A percentile compares a stretch with the other conserved stretches of the same genome.
These are phyloP conservation scores for Monosporascus sp. DNA, from an alignment of 2,329 filamentous ascomycete species.

Conservation along the genomic window DNA sequence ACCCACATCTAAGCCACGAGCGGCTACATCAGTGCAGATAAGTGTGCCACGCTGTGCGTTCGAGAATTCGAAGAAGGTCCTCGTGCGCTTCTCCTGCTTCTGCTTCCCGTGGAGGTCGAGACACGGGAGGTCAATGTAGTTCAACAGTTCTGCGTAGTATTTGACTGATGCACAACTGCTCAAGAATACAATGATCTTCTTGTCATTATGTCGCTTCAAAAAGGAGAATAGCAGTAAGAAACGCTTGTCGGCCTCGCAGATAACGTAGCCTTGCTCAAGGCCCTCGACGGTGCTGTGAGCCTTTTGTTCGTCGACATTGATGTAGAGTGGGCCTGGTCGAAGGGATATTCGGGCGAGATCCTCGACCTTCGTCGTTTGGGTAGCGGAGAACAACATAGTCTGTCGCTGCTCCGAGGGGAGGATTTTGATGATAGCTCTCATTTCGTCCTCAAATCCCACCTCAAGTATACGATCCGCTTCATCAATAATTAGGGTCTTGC, in stretches of 20 bases:
- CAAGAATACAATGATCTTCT: slow-evolving; percentile 98
- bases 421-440: slow-evolving; percentile 94
- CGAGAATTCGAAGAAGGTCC: slow-evolving; percentile 96
- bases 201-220: slow-evolving; percentile 84
- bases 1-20: slow-evolving; percentile 78
- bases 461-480: slow-evolving; percentile 96
- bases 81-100: slow-evolving; percentile 98
- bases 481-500: slow-evolving; percentile 88
- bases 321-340: slow-evolving; percentile 84
- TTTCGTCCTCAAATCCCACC: slow-evolving; percentile 97
- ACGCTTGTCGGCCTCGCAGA: slow-evolving; percentile 88
- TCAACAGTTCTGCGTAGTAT: slow-evolving; percentile 91
- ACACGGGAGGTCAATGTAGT: slow-evolving; percentile 79
- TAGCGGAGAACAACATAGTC: slow-evolving; percentile 98
- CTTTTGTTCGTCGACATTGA: slow-evolving; percentile 90
- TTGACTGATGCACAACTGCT: slow-evolving; percentile 89
- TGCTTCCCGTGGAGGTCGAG: slow-evolving; percentile 83
- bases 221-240: slow-evolving; percentile 92
- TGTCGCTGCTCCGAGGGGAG: slow-evolving; percentile 81
- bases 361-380: slow-evolving; percentile 97
- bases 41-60: slow-evolving; percentile 76
- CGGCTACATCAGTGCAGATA: slow-evolving; percentile 95
- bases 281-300: slow-evolving; percentile 89
- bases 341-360: slow-evolving; percentile 93
- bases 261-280: slow-evolving; percentile 90